phyloP scores from a whole-genome alignment of 2,329 filamentous ascomycete genomes.

The Penicillium freii region DNA sequence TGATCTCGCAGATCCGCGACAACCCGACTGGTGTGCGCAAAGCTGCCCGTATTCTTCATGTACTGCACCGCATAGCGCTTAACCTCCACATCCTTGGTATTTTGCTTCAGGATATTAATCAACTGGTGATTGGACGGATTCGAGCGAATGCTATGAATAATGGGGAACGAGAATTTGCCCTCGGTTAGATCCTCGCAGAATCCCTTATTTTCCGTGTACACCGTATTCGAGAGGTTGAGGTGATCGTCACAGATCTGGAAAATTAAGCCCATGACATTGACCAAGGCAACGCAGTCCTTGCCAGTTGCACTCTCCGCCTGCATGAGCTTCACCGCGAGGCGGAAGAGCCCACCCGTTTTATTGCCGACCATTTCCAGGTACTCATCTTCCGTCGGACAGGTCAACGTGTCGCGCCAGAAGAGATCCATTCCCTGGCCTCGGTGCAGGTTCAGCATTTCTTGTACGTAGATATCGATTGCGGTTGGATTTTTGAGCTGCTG shows the following conservation, averaged over 20 bases:
- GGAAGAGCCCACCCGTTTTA: conserved; percentile 51
- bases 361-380: conserved; percentile 52
- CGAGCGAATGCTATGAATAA: conserved; percentile 84
- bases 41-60: conserved; percentile 87
- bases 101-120: conserved; percentile 89
- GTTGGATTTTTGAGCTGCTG: conserved; percentile 41
- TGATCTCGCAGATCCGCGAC: conserved; percentile 62
- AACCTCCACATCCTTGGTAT: conserved; percentile 79
- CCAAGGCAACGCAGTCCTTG: conserved; percentile 59
- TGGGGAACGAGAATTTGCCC: conserved; percentile 93
- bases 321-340: conserved; percentile 48
- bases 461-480: conserved; percentile 46
- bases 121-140: conserved; percentile 64
- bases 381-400: conserved; percentile 48
- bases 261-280: conserved; percentile 55
- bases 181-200: conserved; percentile 94
- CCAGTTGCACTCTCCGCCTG: conserved; percentile 40
- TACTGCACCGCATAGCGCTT: conserved; percentile 88
- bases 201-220: conserved; percentile 86
- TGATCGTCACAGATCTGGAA: conserved; percentile 67
- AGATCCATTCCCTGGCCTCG: conserved; percentile 51
- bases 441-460: conserved; percentile 49
- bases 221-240: conserved; percentile 70
- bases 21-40: conserved; percentile 76
- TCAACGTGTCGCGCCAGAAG: conserved; percentile 49